Conservation (phyloP, 225 moss, liverwort and hornwort genomes). For the Pseudoscleropodium purum region DNA sequence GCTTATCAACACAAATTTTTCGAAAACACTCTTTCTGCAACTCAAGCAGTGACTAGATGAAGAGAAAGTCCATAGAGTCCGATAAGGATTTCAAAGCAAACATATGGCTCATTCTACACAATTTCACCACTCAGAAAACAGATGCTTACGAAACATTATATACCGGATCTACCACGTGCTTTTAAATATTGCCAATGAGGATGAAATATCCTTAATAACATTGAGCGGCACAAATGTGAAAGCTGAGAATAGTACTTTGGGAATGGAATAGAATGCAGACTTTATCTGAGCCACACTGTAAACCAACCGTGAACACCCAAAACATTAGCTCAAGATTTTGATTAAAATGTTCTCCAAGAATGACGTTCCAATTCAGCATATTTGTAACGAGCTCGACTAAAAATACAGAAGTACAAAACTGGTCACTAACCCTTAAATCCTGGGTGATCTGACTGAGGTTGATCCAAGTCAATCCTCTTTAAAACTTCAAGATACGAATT, state of each 20-base stretch:
- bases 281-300: slow-evolving; percentile 89
- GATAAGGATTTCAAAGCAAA: neutral
- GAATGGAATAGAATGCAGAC: slow-evolving; percentile 88
- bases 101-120: neutral
- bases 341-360: neutral
- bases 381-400: neutral
- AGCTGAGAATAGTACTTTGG: slow-evolving; percentile 43
- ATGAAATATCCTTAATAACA: no score
- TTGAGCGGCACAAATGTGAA: neutral
- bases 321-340: neutral
- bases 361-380: neutral
- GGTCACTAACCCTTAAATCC: neutral
- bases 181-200: neutral
- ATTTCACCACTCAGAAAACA: neutral
- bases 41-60: neutral
- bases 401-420: neutral
- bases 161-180: neutral
- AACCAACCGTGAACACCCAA: neutral
- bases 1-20: neutral
- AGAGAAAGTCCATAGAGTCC: neutral
- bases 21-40: neutral
- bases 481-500: neutral
- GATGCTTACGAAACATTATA: neutral
- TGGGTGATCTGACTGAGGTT: neutral
- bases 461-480: neutral